Evolutionary conservation across 805 yeast genomes (phyloP), one percentile per base, ranked within the genome.

Genomic region (Naumovozyma castellii): DNA sequence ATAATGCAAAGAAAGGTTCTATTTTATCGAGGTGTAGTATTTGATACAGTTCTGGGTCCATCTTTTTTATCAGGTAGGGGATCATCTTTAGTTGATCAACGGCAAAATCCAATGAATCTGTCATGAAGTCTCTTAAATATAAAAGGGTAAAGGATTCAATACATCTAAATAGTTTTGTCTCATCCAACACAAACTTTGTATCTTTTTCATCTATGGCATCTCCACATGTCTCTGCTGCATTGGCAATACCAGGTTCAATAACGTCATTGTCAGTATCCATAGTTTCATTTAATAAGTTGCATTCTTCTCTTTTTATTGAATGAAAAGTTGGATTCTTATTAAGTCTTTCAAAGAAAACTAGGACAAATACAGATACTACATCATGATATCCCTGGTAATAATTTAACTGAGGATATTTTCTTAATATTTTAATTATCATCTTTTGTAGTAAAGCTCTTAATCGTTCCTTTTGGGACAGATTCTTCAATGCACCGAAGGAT

Each of bases 301-400:
- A n/a, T n/a, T n/a, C n/a, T n/a, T n/a, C n/a, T n/a, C n/a, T n/a
- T n/a, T n/a, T n/a, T n/a, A n/a, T n/a, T n/a, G n/a, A n/a, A 22
- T 6, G 10, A 22, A 22, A 22, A 22, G 6, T 6, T 22, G 27
- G 27, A 6, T 22, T 22, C 27, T 22, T 22, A 6, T 22, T 22
- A 22, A 22, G 6, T 22, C 4, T 22, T 15, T 43, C 40, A 35
- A 17, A 57, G 42, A 77, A 75, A 1, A 80, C 73, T 14, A 80
- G 54, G 3, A 83, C 62, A 5, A 84, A 65, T 3, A 83, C 70
- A 29, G 84, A 70, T 1, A 85, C 87, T 16, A 92, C 67, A 51
- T 92, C 97, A 59, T 90, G 97, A 58, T 73, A 85, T 0, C 98
- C 98, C 61, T 90, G 98, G 58, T 87, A 90, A 59, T 90, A 90